Evolutionary conservation across 257 asterid species (phyloP).

Genomic region (Primulina huaijiensis): DNA sequence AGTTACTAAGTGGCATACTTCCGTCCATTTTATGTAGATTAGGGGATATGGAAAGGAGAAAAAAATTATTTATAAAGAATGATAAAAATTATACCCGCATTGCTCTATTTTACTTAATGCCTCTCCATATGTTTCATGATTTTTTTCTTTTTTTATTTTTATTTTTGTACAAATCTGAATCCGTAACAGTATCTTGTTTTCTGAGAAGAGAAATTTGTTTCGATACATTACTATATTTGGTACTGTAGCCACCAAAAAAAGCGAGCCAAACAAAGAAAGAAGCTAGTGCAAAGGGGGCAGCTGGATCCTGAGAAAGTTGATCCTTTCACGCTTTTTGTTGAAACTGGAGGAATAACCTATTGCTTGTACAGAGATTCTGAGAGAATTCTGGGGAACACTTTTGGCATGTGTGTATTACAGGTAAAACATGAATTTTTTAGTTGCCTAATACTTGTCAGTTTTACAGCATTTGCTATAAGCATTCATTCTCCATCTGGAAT

Average conservation of each 20-base stretch:
- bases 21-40: no score
- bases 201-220: background rate
- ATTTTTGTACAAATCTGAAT: no score
- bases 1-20: no score
- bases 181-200: background rate
- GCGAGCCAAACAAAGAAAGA: constrained; percentile 80
- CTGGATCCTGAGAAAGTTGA: constrained; percentile 79
- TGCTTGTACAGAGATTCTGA: constrained; percentile 89
- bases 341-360: constrained; percentile 70
- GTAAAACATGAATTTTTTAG: constrained; percentile 26
- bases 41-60: no score
- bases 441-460: no score
- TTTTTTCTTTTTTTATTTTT: no score
- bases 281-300: constrained; percentile 59
- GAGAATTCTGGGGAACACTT: constrained; percentile 94
- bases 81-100: no score
- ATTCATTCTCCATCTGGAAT: no score
- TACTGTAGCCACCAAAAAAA: constrained; percentile 69
- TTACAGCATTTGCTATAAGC: no score
- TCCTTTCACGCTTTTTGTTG: constrained; percentile 67
- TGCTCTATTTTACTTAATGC: no score
- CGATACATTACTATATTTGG: constrained; percentile 6
- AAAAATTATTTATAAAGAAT: no score
- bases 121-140: no score
- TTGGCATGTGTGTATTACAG: constrained; percentile 98